phyloP scores from a whole-genome alignment of 257 asterid genomes.

The Fraxinus pennsylvanica region DNA sequence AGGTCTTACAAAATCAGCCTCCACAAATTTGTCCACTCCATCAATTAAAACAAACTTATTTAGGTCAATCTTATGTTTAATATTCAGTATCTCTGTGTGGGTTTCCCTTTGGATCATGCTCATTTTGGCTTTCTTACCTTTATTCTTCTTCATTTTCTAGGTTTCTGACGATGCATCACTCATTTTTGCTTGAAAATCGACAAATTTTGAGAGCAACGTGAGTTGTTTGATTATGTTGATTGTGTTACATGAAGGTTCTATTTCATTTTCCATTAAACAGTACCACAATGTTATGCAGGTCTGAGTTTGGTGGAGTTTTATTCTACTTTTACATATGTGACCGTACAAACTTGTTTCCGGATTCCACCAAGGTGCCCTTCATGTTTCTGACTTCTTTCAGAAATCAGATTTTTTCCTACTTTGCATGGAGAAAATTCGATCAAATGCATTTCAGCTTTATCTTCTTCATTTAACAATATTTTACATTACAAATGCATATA shows the following conservation, averaged over 20 bases:
- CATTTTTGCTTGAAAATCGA: slow-evolving; percentile 58
- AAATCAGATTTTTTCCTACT: background rate
- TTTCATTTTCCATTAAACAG: slow-evolving; percentile 14
- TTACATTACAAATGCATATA: background rate
- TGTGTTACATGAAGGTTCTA: slow-evolving; percentile 7
- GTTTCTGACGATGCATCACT: slow-evolving; percentile 51
- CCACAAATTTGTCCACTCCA: slow-evolving; percentile 56
- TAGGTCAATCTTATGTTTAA: slow-evolving; percentile 49
- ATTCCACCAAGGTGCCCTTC: slow-evolving; percentile 75
- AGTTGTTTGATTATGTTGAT: slow-evolving; percentile 27
- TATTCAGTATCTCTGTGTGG: slow-evolving; percentile 9
- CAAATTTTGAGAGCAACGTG: slow-evolving; percentile 56
- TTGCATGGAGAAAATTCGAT: background rate
- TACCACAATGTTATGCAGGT: slow-evolving; percentile 51
- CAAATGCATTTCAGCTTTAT: background rate
- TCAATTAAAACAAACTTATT: slow-evolving; percentile 69
- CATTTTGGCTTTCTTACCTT: slow-evolving; percentile 22
- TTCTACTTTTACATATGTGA: slow-evolving; percentile 84
- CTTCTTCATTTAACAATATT: slow-evolving; percentile 8
- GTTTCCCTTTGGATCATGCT: slow-evolving; percentile 16
- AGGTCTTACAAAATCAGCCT: slow-evolving; percentile 72
- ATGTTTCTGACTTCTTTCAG: slow-evolving; percentile 22
- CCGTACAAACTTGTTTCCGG: slow-evolving; percentile 80
- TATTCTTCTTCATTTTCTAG: slow-evolving; percentile 32
- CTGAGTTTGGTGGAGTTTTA: slow-evolving; percentile 89